phyloP scores from a whole-genome alignment of 192 early-diverging fungal species.

The Helicostylum pulchrum region DNA sequence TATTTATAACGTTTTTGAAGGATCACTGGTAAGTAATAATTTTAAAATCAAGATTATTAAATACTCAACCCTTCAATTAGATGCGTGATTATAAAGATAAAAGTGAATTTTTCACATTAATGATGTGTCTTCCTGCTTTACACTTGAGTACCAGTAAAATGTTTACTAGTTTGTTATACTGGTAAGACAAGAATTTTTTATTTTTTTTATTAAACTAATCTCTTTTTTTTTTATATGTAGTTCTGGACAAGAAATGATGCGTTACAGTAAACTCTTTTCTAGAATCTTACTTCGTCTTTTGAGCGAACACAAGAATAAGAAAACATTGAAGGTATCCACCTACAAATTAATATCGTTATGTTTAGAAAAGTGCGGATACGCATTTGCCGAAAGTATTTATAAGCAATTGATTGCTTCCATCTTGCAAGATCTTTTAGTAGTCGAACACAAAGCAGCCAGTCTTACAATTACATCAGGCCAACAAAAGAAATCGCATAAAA shows the following conservation, averaged over 20 bases:
- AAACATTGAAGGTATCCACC: constrained; percentile 33
- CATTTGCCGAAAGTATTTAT: constrained; percentile 41
- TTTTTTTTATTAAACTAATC: background rate
- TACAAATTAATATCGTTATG: constrained; percentile 43
- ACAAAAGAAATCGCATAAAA: constrained; percentile 24
- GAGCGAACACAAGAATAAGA: constrained; percentile 32
- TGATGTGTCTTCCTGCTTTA: constrained; percentile 43
- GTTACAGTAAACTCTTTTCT: constrained; percentile 32
- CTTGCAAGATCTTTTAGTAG: constrained; percentile 41
- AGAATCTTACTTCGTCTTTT: constrained; percentile 32
- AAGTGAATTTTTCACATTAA: constrained; percentile 43
- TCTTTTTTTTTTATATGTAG: constrained; percentile 15
- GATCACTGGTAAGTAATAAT: constrained; percentile 31
- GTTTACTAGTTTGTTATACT: constrained; percentile 37
- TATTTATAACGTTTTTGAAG: constrained; percentile 43
- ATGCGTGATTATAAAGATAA: constrained; percentile 45
- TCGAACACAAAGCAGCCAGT: constrained; percentile 7
- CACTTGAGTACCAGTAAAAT: constrained; percentile 42
- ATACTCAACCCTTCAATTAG: constrained; percentile 14
- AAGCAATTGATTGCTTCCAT: constrained; percentile 39
- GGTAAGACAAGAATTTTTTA: constrained; percentile 30
- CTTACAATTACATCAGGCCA: background rate
- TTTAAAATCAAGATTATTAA: background rate
- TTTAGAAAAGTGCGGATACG: constrained; percentile 45
- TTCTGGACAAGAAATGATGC: constrained; percentile 28